Evolutionary conservation across 441 rosid species (phyloP).

Genomic region (Raphanus hybrid): DNA sequence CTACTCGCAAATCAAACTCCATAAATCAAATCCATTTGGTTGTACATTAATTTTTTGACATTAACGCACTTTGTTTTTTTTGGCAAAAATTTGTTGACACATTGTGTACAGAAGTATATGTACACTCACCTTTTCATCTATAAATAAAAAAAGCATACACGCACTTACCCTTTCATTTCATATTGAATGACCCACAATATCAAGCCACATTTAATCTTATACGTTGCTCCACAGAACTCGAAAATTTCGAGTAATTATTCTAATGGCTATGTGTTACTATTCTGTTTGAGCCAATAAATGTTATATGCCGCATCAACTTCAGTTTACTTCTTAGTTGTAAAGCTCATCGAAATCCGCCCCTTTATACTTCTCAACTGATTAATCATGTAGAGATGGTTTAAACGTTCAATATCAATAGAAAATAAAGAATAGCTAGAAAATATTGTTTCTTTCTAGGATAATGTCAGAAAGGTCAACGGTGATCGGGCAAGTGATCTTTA

Average conservation of each 20-base stretch:
- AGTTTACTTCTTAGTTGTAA: conserved; percentile 3
- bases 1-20: conserved; percentile 9
- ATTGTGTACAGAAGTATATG: not conserved
- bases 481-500: conserved; percentile 13
- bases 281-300: not conserved
- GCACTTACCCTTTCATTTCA: not conserved
- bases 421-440: not conserved
- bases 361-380: not conserved
- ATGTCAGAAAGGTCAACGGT: conserved; percentile 37
- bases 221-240: not conserved
- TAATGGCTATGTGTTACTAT: conserved; percentile 12
- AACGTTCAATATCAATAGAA: not conserved
- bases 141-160: not conserved
- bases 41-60: conserved; percentile 7
- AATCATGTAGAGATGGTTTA: conserved; percentile 12
- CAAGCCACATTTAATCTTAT: not conserved
- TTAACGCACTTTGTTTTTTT: not conserved
- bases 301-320: not conserved
- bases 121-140: not conserved
- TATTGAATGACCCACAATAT: not conserved
- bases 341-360: conserved; percentile 4
- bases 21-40: conserved; percentile 24
- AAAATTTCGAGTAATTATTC: conserved; percentile 6
- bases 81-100: not conserved
- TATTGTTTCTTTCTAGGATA: conserved; percentile 5